Conservation (phyloP, 2,329 filamentous ascomycete genomes). For the Colletotrichum falcatum region DNA sequence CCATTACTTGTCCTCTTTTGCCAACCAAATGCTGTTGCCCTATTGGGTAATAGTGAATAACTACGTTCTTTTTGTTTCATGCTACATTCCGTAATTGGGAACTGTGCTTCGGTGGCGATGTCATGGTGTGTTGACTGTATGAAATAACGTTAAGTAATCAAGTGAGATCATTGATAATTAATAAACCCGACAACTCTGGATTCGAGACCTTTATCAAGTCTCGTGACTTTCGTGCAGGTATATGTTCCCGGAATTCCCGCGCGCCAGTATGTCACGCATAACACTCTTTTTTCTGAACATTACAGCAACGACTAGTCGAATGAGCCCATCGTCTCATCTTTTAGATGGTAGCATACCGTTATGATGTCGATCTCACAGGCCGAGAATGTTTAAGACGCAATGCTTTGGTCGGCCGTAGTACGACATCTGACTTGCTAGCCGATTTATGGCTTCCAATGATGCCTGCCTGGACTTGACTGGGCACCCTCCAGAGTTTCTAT, state of each 20-base stretch:
- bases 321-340: not conserved
- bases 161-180: too few relatives aligned
- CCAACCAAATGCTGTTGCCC: too few relatives aligned
- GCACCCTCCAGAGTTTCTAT: not conserved
- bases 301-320: not conserved
- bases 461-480: too few relatives aligned
- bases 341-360: not conserved
- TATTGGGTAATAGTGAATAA: too few relatives aligned
- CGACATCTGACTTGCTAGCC: not conserved
- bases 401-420: not conserved
- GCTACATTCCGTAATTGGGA: too few relatives aligned
- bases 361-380: not conserved
- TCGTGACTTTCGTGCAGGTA: not conserved
- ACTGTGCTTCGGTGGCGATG: too few relatives aligned
- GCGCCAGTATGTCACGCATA: not conserved
- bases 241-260: not conserved
- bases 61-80: too few relatives aligned
- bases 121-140: too few relatives aligned
- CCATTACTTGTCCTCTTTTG: too few relatives aligned
- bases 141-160: too few relatives aligned
- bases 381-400: not conserved
- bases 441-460: too few relatives aligned
- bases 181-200: not conserved
- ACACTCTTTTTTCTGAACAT: not conserved
- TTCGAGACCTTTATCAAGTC: not conserved